phyloP scores from a whole-genome alignment of 495 filamentous ascomycete species.

The Tetracladium setigerum region DNA sequence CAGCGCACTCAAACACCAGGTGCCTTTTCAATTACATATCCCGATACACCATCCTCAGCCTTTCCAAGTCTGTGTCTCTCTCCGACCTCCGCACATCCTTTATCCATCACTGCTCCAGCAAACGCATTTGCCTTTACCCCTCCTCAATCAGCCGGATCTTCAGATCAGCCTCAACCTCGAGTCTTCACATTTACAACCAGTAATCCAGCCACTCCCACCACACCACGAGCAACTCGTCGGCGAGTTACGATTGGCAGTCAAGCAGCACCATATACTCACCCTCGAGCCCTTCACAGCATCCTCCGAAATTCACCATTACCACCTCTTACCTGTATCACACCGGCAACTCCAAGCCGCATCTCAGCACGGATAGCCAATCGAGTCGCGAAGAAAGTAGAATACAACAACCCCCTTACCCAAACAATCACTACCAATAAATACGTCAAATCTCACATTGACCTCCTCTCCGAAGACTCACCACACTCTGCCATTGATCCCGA shows the following conservation, averaged over 20 bases:
- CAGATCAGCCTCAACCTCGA: constrained; percentile 5
- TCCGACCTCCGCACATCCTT: constrained; percentile 5
- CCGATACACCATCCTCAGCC: constrained; percentile 20
- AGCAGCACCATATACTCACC: constrained; percentile 52
- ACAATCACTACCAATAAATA: constrained; percentile 49
- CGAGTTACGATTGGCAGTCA: constrained; percentile 25
- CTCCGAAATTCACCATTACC: constrained; percentile 67
- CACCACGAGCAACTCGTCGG: constrained; percentile 28
- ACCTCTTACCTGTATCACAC: constrained; percentile 34
- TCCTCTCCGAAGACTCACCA: constrained; percentile 43
- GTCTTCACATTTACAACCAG: constrained; percentile 18
- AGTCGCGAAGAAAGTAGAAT: constrained; percentile 38
- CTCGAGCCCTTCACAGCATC: constrained; percentile 61
- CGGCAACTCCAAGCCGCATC: constrained; percentile 36
- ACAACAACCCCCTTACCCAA: constrained; percentile 43
- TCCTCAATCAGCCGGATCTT: constrained; percentile 22
- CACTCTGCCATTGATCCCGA: constrained; percentile 16
- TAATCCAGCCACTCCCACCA: constrained; percentile 18
- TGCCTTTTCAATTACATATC: constrained; percentile 22
- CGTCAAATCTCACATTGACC: constrained; percentile 46
- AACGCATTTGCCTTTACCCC: constrained; percentile 22
- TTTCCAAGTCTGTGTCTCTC: constrained; percentile 6
- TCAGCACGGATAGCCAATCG: constrained; percentile 40
- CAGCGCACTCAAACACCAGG: constrained; percentile 30
- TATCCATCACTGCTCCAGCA: constrained; percentile 6